These are phyloP conservation scores for Sclerotinia subarctica DNA, from an alignment of 2,329 filamentous ascomycete species.

Conservation along the genomic window DNA sequence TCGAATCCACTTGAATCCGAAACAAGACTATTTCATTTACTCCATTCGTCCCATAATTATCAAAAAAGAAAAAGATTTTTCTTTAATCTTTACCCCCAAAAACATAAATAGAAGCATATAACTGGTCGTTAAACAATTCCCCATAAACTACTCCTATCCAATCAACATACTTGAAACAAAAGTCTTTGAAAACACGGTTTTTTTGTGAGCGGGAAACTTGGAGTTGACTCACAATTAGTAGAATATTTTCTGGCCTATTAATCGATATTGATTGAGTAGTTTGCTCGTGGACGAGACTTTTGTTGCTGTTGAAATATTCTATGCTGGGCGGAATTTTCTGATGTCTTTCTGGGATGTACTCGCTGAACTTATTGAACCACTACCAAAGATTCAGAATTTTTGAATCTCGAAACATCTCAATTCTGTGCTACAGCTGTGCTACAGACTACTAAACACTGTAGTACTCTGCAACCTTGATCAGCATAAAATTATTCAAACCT, in stretches of 20 bases:
- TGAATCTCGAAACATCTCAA: background rate
- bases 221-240: background rate
- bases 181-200: background rate
- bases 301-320: background rate
- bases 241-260: background rate
- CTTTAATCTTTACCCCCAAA: too few relatives aligned
- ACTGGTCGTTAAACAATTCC: background rate
- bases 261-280: background rate
- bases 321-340: background rate
- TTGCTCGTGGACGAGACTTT: background rate
- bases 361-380: background rate
- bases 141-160: background rate
- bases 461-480: too few relatives aligned
- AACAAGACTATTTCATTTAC: background rate
- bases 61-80: too few relatives aligned
- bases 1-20: background rate
- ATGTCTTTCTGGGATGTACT: background rate
- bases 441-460: background rate
- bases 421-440: too few relatives aligned
- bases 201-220: background rate
- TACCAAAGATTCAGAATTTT: background rate
- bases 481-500: background rate
- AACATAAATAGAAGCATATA: background rate
- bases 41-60: too few relatives aligned
- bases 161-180: constrained; percentile 13